Evolutionary conservation across 2,329 filamentous ascomycete species (phyloP).

Genomic region (Aspergillus alliaceus): DNA sequence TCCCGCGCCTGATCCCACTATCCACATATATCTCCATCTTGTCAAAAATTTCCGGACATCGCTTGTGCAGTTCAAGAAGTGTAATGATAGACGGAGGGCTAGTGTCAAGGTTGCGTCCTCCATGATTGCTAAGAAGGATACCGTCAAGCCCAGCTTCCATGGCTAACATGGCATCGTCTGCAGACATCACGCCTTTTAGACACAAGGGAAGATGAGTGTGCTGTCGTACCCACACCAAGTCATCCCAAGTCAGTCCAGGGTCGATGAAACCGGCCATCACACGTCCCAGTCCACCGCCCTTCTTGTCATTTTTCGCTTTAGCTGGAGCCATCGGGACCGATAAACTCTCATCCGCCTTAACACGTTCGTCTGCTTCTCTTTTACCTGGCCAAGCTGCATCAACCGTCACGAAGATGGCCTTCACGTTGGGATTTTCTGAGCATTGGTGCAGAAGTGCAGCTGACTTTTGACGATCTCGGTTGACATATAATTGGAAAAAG

Average conservation of each 20-base stretch:
- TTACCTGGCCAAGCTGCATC: conserved; percentile 57
- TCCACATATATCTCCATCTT: conserved; percentile 56
- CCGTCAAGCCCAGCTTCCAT: conserved; percentile 53
- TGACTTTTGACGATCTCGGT: conserved; percentile 52
- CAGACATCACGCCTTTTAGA: conserved; percentile 58
- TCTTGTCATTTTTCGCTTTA: conserved; percentile 50
- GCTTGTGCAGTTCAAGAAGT: conserved; percentile 53
- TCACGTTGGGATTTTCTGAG: conserved; percentile 42
- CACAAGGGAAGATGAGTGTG: conserved; percentile 54
- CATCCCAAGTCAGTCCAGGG: conserved; percentile 53
- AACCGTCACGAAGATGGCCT: conserved; percentile 54
- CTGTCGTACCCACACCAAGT: conserved; percentile 54
- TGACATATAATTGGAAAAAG: conserved; percentile 59
- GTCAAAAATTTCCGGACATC: conserved; percentile 52
- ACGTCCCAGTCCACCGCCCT: conserved; percentile 54
- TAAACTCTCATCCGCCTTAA: conserved; percentile 47
- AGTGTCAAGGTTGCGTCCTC: conserved; percentile 57
- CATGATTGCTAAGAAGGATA: conserved; percentile 60
- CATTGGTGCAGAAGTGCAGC: conserved; percentile 46
- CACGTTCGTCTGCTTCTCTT: conserved; percentile 58
- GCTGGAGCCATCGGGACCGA: conserved; percentile 47
- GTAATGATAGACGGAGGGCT: conserved; percentile 52
- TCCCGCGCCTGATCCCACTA: conserved; percentile 54
- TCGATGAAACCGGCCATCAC: conserved; percentile 56
- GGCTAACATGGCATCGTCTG: conserved; percentile 55